phyloP scores from a whole-genome alignment of 2,329 filamentous ascomycete genomes.

The Lomentospora prolificans region DNA sequence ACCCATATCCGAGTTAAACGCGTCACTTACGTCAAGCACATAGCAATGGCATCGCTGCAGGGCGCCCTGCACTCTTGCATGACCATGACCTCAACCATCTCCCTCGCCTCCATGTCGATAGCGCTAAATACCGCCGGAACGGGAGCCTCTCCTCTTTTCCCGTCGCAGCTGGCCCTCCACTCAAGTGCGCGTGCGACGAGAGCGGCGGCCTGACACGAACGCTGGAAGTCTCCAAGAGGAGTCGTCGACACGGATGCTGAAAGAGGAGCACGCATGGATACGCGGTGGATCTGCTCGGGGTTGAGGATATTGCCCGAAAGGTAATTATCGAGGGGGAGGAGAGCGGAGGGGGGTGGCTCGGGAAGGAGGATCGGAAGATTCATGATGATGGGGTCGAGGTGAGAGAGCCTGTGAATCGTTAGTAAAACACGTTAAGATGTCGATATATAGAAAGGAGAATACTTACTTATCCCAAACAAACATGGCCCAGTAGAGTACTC shows the following conservation, averaged over 20 bases:
- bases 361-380: constrained; percentile 24
- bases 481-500: constrained; percentile 32
- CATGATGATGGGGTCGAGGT: constrained; percentile 21
- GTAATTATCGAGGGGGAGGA: constrained; percentile 24
- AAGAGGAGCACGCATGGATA: constrained; percentile 18
- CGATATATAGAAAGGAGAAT: not conserved
- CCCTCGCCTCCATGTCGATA: constrained; percentile 21
- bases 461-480: constrained; percentile 34
- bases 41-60: constrained; percentile 24
- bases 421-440: too few species aligned
- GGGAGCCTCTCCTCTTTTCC: constrained; percentile 13
- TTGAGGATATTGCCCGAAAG: constrained; percentile 19
- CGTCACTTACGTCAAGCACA: constrained; percentile 22
- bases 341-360: constrained; percentile 24
- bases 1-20: not conserved
- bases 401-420: constrained; percentile 21
- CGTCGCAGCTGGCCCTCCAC: constrained; percentile 13
- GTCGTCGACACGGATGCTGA: constrained; percentile 18
- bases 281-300: constrained; percentile 13
- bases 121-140: constrained; percentile 19
- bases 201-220: constrained; percentile 25
- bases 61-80: constrained; percentile 23
- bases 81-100: constrained; percentile 24
- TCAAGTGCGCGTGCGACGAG: constrained; percentile 21
- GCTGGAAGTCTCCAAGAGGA: constrained; percentile 24